Conservation (phyloP, 768 basidiomycete genomes). For the Agaricus blazei region DNA sequence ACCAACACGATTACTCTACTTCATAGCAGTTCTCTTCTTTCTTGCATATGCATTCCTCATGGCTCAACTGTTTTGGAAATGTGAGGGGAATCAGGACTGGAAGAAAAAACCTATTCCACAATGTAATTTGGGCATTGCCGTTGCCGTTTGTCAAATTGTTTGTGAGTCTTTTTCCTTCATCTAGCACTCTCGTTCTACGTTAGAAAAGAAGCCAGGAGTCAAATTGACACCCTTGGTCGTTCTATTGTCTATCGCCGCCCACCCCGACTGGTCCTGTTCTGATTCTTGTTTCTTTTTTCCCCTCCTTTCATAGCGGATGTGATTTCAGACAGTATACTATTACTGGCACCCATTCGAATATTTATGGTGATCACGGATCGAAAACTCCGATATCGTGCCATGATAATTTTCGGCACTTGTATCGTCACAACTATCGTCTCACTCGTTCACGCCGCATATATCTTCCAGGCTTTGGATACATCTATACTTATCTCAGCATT, state of each 20-base stretch:
- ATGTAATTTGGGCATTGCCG: background rate
- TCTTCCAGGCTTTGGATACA: conserved; percentile 25
- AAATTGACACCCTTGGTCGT: background rate
- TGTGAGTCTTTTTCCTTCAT: background rate
- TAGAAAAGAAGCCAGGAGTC: too few relatives aligned
- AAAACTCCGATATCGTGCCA: conserved; percentile 32
- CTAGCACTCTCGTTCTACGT: background rate
- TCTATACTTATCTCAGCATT: conserved; percentile 33
- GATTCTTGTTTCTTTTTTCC: background rate
- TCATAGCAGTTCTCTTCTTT: conserved; percentile 26
- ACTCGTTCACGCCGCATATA: conserved; percentile 38
- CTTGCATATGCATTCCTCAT: conserved; percentile 29
- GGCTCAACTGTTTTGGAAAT: conserved; percentile 41
- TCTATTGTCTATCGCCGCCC: background rate
- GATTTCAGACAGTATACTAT: conserved; percentile 39
- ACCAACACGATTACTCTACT: background rate
- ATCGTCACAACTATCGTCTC: conserved; percentile 42
- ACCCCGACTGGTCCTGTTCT: background rate
- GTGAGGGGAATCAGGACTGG: conserved; percentile 22
- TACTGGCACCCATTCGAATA: conserved; percentile 38
- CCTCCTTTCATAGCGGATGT: conserved; percentile 34
- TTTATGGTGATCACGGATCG: conserved; percentile 35
- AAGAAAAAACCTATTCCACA: background rate
- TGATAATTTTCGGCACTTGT: conserved; percentile 52
- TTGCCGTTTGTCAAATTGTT: conserved; percentile 1